Evolutionary conservation across 805 yeast genomes (phyloP), one percentile per base, ranked within the genome.

Genomic region (Yamadazyma paraphyllophila): DNA sequence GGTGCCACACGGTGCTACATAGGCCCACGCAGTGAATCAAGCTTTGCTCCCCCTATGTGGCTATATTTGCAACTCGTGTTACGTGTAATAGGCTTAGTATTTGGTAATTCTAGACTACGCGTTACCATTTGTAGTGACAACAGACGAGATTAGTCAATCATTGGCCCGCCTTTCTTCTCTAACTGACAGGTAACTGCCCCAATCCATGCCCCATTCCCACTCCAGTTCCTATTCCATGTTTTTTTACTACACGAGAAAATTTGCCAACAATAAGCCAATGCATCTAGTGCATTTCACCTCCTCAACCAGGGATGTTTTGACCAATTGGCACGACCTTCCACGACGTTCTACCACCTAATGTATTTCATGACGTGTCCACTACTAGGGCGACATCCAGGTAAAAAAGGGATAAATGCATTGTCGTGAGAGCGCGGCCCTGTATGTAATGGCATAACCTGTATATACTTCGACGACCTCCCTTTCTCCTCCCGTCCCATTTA

Each of bases 401-500:
- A 16, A 26, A 41, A 31, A 40, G 43, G 43, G 36, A 17, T 32
- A n/a, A 9, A 24, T 4, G 3, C 4, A 15, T 34, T 14, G 16
- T 31, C 29, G 34, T 8, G 29, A n/a, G 34, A 6, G 41, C 35
- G 41, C 35, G 25, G 11, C 24, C 38, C 25, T 35, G 38, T 35
- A 14, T 20, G 15, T 3, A 17, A 24, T 6, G 4, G 17, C 30
- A 24, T n/a, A 16, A 29, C 45, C 45, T 35, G 45, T 24, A 42
- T 16, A 29, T 17, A 36, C n/a, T 3, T 17, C 10, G 34, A 12
- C 26, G 12, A 12, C 26, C 20, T 20, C 17, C 29, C 5, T 3
- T 34, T 42, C 29, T 35, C 39, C n/a, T 15, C 35, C 25, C 13
- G 35, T 5, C 13, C 30, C 31, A 35, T 42, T 42, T 42, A 42